phyloP scores from a whole-genome alignment of 495 filamentous ascomycete species.

The Ramalina intermedia region DNA sequence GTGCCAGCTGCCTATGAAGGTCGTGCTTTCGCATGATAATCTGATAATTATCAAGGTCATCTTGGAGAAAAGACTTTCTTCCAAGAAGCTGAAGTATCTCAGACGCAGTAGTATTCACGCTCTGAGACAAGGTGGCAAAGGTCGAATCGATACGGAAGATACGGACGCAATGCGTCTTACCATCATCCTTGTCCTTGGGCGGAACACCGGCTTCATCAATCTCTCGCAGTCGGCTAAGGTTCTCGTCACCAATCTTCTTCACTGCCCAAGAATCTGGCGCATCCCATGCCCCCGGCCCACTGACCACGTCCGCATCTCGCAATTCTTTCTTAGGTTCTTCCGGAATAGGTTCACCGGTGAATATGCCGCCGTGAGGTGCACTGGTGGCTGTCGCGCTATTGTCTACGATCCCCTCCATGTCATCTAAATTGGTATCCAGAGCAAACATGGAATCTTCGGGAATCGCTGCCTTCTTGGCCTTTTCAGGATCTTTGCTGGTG shows the following conservation, averaged over 20 bases:
- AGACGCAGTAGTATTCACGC: conserved; percentile 64
- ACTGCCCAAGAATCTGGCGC: conserved; percentile 92
- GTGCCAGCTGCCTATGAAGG: conserved; percentile 64
- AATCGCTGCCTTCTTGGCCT: conserved; percentile 27
- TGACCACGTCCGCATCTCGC: conserved; percentile 19
- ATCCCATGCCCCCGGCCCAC: conserved; percentile 47
- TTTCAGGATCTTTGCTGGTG: conserved; percentile 20
- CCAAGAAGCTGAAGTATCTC: conserved; percentile 75
- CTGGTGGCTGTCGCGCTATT: conserved; percentile 27
- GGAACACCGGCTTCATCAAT: conserved; percentile 42
- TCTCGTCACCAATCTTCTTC: conserved; percentile 51
- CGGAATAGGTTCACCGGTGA: conserved; percentile 34
- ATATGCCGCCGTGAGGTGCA: conserved; percentile 42
- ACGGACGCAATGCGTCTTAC: conserved; percentile 73
- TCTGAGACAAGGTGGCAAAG: conserved; percentile 76
- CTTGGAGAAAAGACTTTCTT: conserved; percentile 81
- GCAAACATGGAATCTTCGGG: conserved; percentile 39
- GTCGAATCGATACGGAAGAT: conserved; percentile 87
- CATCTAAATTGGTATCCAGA: conserved; percentile 68
- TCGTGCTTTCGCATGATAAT: conserved; percentile 90
- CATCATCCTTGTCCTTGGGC: conserved; percentile 49
- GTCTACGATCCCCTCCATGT: conserved; percentile 71
- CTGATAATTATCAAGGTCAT: conserved; percentile 83
- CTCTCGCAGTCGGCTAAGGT: conserved; percentile 40
- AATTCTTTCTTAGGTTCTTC: conserved; percentile 23